Evolutionary conservation across 2,329 filamentous ascomycete genomes (phyloP).

Genomic region (Cryphonectria nitschkei): DNA sequence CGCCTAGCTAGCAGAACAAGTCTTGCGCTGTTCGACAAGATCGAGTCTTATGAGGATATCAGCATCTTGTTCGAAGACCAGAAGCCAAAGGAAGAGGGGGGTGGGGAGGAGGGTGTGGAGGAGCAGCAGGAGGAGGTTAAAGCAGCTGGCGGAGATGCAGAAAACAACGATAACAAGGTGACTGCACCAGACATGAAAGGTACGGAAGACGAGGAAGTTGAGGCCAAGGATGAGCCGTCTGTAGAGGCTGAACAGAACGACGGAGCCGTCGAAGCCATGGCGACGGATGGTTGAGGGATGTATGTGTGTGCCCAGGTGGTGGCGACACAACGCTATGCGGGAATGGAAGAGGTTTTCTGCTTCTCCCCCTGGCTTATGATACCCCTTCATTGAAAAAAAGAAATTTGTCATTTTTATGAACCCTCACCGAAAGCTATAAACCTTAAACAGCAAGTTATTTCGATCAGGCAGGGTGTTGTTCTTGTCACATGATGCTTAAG

Average conservation of each 20-base stretch:
- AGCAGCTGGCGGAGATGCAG: neutral
- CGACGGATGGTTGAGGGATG: conserved; percentile 9
- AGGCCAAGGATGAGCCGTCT: neutral
- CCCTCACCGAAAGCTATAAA: neutral
- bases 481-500: neutral
- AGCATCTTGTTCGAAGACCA: conserved; percentile 54
- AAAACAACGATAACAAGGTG: neutral
- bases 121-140: conserved; percentile 34
- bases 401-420: neutral
- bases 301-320: no score
- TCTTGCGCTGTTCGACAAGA: conserved; percentile 80
- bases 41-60: conserved; percentile 79
- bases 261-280: neutral
- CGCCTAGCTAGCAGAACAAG: conserved; percentile 76
- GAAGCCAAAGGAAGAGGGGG: conserved; percentile 44
- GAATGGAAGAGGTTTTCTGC: neutral
- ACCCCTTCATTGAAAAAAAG: conserved; percentile 7
- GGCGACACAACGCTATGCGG: neutral
- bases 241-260: conserved; percentile 9
- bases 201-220: conserved; percentile 10
- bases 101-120: conserved; percentile 34
- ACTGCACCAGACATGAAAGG: neutral
- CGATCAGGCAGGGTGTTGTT: neutral
- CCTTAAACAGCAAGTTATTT: neutral
- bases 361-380: conserved; percentile 19